Evolutionary conservation across 257 asterid species (phyloP).

Genomic region (Salvia hispanica): DNA sequence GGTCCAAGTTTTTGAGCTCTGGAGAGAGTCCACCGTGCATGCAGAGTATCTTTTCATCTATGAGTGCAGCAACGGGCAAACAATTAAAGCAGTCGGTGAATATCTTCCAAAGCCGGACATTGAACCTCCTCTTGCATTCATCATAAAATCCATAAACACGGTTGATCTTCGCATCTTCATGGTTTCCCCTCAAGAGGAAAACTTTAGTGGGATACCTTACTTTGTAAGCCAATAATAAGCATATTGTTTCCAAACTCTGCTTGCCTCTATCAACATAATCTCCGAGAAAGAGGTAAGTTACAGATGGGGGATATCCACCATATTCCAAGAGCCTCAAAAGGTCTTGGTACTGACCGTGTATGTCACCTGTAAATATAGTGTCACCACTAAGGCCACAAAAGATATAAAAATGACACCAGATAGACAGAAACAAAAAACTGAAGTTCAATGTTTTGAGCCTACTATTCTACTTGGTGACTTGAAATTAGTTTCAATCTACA

Average conservation of each 20-base stretch:
- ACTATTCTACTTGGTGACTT: background rate
- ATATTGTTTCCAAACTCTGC: conserved; percentile 83
- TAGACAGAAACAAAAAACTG: background rate
- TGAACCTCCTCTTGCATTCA: conserved; percentile 79
- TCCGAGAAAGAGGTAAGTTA: conserved; percentile 74
- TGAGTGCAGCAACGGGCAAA: too few species aligned
- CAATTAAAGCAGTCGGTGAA: too few species aligned
- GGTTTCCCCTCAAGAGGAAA: conserved; percentile 76
- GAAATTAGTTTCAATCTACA: background rate
- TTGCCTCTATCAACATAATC: conserved; percentile 84
- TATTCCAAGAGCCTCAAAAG: conserved; percentile 65
- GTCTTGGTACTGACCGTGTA: conserved; percentile 88
- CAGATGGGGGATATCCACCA: conserved; percentile 75
- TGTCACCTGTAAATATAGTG: conserved; percentile 53
- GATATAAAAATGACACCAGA: background rate
- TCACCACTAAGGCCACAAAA: conserved; percentile 7
- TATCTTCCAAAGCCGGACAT: background rate
- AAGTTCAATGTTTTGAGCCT: background rate
- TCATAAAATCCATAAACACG: conserved; percentile 81
- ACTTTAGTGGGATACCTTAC: conserved; percentile 64
- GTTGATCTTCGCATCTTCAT: conserved; percentile 82
- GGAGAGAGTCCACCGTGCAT: too few species aligned
- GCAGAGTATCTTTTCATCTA: too few species aligned
- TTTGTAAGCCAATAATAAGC: conserved; percentile 72
- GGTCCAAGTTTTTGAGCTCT: too few species aligned